These are phyloP conservation scores for Talaromyces sp. DNA, from an alignment of 2,329 filamentous ascomycete genomes.

Conservation along the genomic window DNA sequence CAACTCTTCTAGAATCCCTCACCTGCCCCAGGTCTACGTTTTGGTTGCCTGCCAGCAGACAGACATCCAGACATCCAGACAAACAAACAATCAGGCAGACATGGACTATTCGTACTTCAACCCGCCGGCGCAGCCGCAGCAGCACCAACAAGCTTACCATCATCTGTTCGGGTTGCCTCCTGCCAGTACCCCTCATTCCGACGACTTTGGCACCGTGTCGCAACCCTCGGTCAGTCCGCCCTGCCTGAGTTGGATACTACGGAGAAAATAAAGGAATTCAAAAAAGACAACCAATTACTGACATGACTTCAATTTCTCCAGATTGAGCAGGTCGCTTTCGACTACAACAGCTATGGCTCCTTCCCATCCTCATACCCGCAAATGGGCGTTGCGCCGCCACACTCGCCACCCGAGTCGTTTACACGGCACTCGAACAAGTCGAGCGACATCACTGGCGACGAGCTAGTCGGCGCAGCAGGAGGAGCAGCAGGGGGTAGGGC, in stretches of 20 bases:
- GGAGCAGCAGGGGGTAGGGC: neutral
- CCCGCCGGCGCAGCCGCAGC: conserved; percentile 36
- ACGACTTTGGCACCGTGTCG: conserved; percentile 42
- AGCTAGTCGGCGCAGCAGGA: conserved; percentile 15
- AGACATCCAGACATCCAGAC: neutral
- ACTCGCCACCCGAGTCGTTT: conserved; percentile 32
- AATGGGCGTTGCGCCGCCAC: conserved; percentile 12
- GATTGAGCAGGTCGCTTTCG: conserved; percentile 20
- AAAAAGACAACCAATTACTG: neutral
- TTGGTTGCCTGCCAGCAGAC: neutral
- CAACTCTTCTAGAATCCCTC: conserved; percentile 5
- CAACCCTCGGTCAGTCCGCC: conserved; percentile 29
- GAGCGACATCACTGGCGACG: conserved; percentile 18
- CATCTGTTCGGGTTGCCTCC: conserved; percentile 20
- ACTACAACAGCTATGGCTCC: conserved; percentile 29
- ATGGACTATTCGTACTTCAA: conserved; percentile 52
- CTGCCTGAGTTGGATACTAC: conserved; percentile 6
- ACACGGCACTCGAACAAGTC: conserved; percentile 23
- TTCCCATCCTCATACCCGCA: conserved; percentile 31
- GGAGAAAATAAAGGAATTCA: too few relatives aligned
- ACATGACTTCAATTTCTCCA: neutral
- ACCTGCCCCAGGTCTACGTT: neutral
- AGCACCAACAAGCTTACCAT: conserved; percentile 19
- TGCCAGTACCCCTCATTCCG: conserved; percentile 31
- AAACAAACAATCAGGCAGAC: neutral